A percentile compares a stretch with the other conserved stretches of the same genome.
Evolutionary conservation across 495 filamentous ascomycete genomes (phyloP).

Genomic region (Barbatosphaeria neglecta): DNA sequence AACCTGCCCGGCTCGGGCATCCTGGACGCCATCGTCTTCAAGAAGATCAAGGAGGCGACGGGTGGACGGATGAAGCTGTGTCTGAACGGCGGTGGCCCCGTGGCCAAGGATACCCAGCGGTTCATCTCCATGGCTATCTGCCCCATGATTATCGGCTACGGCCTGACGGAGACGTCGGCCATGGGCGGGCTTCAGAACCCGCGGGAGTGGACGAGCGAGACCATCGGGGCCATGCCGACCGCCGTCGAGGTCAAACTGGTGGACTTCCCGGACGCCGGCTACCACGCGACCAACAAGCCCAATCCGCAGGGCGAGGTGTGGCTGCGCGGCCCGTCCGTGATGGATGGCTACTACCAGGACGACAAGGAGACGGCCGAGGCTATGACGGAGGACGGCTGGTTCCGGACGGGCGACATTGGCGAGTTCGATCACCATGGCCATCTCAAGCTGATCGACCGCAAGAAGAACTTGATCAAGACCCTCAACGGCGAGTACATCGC

Average conservation of each 20-base stretch:
- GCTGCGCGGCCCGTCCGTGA: constrained; percentile 72
- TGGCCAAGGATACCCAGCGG: constrained; percentile 74
- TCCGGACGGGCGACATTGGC: constrained; percentile 91
- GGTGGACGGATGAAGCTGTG: constrained; percentile 69
- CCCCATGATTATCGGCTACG: constrained; percentile 90
- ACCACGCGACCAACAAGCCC: constrained; percentile 72
- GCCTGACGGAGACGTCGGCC: constrained; percentile 86
- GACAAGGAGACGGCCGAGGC: constrained; percentile 71
- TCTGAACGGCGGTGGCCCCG: constrained; percentile 79
- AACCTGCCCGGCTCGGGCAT: constrained; percentile 65
- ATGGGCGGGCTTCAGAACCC: constrained; percentile 92
- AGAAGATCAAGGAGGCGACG: constrained; percentile 84
- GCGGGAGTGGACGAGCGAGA: constrained; percentile 71
- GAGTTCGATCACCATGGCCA: constrained; percentile 77
- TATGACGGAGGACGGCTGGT: constrained; percentile 75
- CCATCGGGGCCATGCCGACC: constrained; percentile 71
- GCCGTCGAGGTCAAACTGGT: constrained; percentile 87
- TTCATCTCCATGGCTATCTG: constrained; percentile 84
- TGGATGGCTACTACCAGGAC: constrained; percentile 66
- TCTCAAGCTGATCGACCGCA: constrained; percentile 83
- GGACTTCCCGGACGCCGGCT: constrained; percentile 89
- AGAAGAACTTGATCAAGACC: constrained; percentile 98
- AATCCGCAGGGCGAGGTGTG: constrained; percentile 89
- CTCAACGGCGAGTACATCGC: constrained; percentile 96
- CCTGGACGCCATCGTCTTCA: constrained; percentile 72